Evolutionary conservation across 495 filamentous ascomycete species (phyloP), one percentile per base, ranked within the genome.

Genomic region (Aspergillus asperescens): DNA sequence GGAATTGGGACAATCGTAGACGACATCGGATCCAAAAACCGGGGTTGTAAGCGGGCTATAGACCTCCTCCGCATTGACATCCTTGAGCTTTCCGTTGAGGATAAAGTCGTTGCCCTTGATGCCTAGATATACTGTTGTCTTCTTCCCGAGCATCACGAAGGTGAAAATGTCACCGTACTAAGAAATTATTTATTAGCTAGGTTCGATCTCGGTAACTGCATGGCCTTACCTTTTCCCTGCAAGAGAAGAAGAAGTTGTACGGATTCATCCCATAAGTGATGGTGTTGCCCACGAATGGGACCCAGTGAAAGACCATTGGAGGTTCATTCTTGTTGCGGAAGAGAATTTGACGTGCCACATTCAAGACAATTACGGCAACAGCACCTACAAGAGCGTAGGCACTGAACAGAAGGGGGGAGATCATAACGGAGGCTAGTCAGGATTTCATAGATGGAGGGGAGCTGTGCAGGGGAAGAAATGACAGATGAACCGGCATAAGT

Each of bases 1-100:
- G 42, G 86, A 74, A 62, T 92, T 92, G 23, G 89, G 88, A 64
- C 87, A 90, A 67, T 94, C 89, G 63, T 91, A 94, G 15, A 92
- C 86, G 18, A 94, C 88, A 68, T 89, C 88, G 35, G 82, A 82
- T 51, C 89, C 89, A 59, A 94, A 94, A 27, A 94, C 87, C 2
- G 89, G 89, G 5, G 86, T 91, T 5, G 89, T 94, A 39, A 94
- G 75, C 38, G 85, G 82, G 24, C 80, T 80, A 67, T 93, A 93
- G 57, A 90, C 81, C 29, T 92, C 88, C 65, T 93, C 88, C 10
- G 88, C 87, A 62, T 80, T 84, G 38, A 92, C 82, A 63, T 92
- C 87, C 61, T 81, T 83, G 40, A 88, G 75, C 64, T 90, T 93
- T 57, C 85, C 88, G 65, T 93, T 91, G 41, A 93, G 77, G 62